A percentile compares a stretch with the other conserved stretches of the same genome.
Conservation (phyloP, 1,284 basidiomycete genomes). For the Pseudozyma sp. region DNA sequence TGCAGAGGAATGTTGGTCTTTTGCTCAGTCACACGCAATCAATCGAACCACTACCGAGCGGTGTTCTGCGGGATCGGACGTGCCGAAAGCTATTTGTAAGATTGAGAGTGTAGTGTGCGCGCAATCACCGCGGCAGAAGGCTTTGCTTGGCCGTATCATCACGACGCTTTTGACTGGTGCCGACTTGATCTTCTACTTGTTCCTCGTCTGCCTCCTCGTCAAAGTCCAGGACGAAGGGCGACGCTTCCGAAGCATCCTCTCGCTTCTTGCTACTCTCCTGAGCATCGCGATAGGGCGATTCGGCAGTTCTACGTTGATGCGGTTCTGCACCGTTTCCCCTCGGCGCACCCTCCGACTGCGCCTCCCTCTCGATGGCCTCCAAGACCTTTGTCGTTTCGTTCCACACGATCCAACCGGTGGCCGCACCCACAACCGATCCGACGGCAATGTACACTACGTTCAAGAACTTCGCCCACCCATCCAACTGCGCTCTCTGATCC, state of each 20-base stretch:
- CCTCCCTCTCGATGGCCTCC: slow-evolving; percentile 21
- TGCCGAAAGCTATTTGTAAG: no score
- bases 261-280: not conserved
- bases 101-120: not conserved
- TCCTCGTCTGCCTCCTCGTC: slow-evolving; percentile 15
- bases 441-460: slow-evolving; percentile 50
- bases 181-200: slow-evolving; percentile 2
- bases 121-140: slow-evolving; percentile 17
- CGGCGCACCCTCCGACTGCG: not conserved
- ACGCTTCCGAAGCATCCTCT: not conserved
- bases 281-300: slow-evolving; percentile 12
- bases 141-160: slow-evolving; percentile 1
- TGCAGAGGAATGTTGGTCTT: not conserved
- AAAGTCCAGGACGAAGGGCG: slow-evolving; percentile 33
- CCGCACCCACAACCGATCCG: slow-evolving; percentile 31
- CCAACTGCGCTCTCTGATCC: slow-evolving; percentile 41
- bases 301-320: not conserved
- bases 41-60: no score
- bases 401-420: slow-evolving; percentile 47
- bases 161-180: not conserved
- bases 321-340: not conserved
- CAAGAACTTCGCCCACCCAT: slow-evolving; percentile 34
- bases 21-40: not conserved
- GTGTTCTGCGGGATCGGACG: no score
- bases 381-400: slow-evolving; percentile 39